phyloP scores from a whole-genome alignment of 2,329 filamentous ascomycete species.

The Chaetomiaceae sp. region DNA sequence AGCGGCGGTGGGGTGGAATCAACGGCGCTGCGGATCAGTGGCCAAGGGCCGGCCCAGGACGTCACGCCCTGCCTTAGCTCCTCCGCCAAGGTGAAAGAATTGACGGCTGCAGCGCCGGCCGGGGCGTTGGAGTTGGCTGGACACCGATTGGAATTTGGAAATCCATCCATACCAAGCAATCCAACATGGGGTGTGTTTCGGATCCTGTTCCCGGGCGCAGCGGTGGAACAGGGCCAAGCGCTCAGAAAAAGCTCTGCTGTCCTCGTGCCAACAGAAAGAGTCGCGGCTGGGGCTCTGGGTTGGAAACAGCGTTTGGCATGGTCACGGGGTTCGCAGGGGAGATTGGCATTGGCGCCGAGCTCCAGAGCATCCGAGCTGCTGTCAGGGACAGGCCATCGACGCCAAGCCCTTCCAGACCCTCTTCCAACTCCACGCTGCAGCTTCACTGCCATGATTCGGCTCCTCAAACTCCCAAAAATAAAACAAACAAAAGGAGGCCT shows the following conservation, averaged over 20 bases:
- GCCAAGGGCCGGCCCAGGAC: neutral
- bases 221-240: conserved; percentile 4
- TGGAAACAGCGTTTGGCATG: conserved; percentile 1
- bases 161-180: no score
- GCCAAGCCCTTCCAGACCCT: conserved; percentile 20
- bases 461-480: conserved; percentile 3
- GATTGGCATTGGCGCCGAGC: conserved; percentile 14
- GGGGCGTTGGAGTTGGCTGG: neutral
- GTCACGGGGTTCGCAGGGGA: conserved; percentile 21
- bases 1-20: conserved; percentile 6
- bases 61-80: no score
- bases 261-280: conserved; percentile 22
- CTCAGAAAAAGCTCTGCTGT: conserved; percentile 22
- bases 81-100: conserved; percentile 3
- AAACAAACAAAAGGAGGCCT: conserved; percentile 4
- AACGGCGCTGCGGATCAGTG: neutral
- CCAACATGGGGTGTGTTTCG: conserved; percentile 8
- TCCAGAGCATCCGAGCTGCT: conserved; percentile 7
- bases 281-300: neutral
- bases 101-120: conserved; percentile 21
- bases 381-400: conserved; percentile 16
- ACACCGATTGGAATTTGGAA: no score
- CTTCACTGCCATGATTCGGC: conserved; percentile 12
- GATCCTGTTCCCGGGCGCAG: conserved; percentile 1
- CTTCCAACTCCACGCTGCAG: conserved; percentile 7